Evolutionary conservation across 1,284 basidiomycete genomes (phyloP).

Genomic region (Naganishia cerealis): DNA sequence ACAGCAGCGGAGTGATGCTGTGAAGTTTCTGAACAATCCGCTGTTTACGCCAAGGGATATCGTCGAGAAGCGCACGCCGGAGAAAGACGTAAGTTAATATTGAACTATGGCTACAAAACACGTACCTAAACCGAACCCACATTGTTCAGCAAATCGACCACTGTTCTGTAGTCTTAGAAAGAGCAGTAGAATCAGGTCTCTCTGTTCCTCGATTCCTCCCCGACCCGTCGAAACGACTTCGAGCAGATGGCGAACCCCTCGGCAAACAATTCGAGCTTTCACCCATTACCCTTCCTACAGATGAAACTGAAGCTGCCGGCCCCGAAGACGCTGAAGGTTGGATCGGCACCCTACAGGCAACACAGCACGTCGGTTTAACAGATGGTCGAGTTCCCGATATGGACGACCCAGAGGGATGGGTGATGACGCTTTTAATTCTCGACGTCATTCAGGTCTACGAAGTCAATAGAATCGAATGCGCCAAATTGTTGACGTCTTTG

Average conservation of each 20-base stretch:
- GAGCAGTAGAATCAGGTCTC: conserved; percentile 9
- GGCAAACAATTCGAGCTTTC: conserved; percentile 19
- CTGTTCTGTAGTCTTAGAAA: conserved; percentile 18
- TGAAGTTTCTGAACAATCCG: conserved; percentile 34
- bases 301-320: conserved; percentile 58
- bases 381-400: conserved; percentile 60
- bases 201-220: conserved; percentile 56
- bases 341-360: conserved; percentile 59
- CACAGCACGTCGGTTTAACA: conserved; percentile 29
- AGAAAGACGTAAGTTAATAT: conserved; percentile 31
- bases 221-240: conserved; percentile 64
- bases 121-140: neutral
- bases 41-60: conserved; percentile 40
- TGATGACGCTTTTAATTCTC: conserved; percentile 72
- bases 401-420: conserved; percentile 71
- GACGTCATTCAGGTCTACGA: conserved; percentile 91
- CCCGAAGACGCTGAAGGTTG: conserved; percentile 56
- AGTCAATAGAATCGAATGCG: conserved; percentile 92
- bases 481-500: conserved; percentile 79
- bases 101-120: neutral
- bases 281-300: conserved; percentile 48
- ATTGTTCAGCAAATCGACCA: conserved; percentile 31
- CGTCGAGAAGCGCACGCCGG: conserved; percentile 21
- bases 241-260: conserved; percentile 54
- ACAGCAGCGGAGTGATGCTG: conserved; percentile 10